A percentile compares a stretch with the other conserved stretches of the same genome.
Evolutionary conservation across 306 rosid genomes (phyloP).

Genomic region (Cajanus cajan): DNA sequence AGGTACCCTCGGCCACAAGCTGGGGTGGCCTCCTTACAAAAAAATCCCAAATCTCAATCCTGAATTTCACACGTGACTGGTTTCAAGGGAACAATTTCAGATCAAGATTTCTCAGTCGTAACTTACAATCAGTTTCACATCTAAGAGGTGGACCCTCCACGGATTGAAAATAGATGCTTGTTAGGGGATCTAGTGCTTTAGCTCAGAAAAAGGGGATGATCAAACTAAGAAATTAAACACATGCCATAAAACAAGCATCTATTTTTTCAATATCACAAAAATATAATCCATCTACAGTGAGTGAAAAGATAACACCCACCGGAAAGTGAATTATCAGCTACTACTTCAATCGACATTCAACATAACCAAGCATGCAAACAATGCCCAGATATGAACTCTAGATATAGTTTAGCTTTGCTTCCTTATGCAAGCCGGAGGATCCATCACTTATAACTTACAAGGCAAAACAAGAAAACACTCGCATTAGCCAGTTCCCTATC

Average conservation of each 20-base stretch:
- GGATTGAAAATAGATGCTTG: background rate
- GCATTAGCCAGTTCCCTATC: background rate
- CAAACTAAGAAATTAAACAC: background rate
- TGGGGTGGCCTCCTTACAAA: background rate
- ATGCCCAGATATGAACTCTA: background rate
- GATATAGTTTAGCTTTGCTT: slow-evolving; percentile 8
- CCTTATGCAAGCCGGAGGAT: background rate
- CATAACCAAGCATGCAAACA: slow-evolving; percentile 17
- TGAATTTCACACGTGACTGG: background rate
- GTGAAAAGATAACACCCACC: background rate
- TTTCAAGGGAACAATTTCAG: background rate
- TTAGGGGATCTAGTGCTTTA: background rate
- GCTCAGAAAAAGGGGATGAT: background rate
- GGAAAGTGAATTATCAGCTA: background rate
- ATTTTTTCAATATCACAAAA: slow-evolving; percentile 13
- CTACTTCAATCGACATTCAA: background rate
- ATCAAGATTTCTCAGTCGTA: slow-evolving; percentile 7
- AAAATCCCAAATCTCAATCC: background rate
- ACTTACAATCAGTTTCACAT: slow-evolving; percentile 11
- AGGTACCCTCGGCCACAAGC: background rate
- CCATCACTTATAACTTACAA: background rate
- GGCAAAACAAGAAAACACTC: background rate
- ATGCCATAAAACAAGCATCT: no score
- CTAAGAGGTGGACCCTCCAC: slow-evolving; percentile 16
- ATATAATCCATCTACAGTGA: background rate